Evolutionary conservation across 2,329 filamentous ascomycete species (phyloP).

Genomic region (Fusarium irregulare): DNA sequence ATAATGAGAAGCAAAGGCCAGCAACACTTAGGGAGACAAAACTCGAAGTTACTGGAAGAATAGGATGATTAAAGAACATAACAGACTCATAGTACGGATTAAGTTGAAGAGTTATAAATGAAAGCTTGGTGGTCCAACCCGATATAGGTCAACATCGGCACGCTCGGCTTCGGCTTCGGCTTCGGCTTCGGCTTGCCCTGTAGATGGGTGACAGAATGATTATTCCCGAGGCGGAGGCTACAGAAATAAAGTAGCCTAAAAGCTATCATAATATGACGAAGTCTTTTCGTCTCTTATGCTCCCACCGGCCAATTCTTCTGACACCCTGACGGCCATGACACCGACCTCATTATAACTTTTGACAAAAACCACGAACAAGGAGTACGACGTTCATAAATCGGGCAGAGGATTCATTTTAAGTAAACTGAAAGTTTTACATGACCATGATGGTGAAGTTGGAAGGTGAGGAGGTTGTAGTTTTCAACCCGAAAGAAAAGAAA

Average conservation of each 20-base stretch:
- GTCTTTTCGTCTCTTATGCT: no score
- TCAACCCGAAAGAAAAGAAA: not conserved
- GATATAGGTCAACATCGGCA: not conserved
- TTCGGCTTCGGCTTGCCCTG: slow-evolving; percentile 10
- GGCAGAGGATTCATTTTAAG: not conserved
- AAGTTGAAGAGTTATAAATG: not conserved
- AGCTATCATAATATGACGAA: no score
- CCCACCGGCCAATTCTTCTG: no score
- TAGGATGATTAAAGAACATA: no score
- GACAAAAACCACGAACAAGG: not conserved
- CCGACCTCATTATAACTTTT: not conserved
- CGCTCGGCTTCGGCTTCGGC: slow-evolving; percentile 26
- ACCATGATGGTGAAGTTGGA: not conserved
- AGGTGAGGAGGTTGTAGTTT: not conserved
- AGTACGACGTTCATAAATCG: not conserved
- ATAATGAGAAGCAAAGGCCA: not conserved
- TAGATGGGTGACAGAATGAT: no score
- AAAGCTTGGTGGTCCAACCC: not conserved
- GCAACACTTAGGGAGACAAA: not conserved
- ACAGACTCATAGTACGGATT: not conserved
- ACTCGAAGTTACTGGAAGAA: not conserved
- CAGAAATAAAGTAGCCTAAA: no score
- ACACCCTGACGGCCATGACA: not conserved
- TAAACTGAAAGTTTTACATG: not conserved
- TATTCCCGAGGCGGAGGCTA: no score